A percentile compares a stretch with the other conserved stretches of the same genome.
phyloP scores from a whole-genome alignment of 2,329 filamentous ascomycete genomes.

The Pseudocercospora musae region DNA sequence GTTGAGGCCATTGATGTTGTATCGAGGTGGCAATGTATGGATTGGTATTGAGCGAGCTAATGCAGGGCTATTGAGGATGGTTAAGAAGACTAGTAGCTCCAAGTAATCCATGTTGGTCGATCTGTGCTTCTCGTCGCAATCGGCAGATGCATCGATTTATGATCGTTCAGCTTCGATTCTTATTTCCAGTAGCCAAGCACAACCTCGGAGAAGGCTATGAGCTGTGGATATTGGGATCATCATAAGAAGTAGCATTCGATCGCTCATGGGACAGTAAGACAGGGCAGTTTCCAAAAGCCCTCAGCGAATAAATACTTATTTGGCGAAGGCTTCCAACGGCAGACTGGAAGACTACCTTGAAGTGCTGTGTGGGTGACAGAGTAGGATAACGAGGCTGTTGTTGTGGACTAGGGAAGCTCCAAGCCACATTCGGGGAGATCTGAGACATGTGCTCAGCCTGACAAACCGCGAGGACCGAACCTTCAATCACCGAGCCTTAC shows the following conservation, averaged over 20 bases:
- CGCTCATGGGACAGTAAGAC: background rate
- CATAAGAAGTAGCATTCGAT: background rate
- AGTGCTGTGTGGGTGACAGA: background rate
- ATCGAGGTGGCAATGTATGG: background rate
- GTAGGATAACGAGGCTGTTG: background rate
- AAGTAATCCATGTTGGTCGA: background rate
- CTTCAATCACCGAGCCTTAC: too few species aligned
- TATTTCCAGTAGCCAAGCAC: background rate
- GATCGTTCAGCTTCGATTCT: background rate
- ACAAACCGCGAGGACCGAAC: background rate
- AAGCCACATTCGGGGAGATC: background rate
- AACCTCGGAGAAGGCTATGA: background rate
- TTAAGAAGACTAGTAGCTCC: background rate
- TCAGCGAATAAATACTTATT: background rate
- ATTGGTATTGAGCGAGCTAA: background rate
- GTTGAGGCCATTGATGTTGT: slow-evolving; percentile 16
- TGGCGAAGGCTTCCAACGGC: background rate
- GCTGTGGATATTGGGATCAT: background rate
- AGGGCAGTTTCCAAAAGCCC: background rate
- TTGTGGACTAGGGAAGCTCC: background rate
- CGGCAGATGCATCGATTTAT: background rate
- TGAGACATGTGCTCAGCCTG: background rate
- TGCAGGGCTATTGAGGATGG: background rate
- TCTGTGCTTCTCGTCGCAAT: too few species aligned
- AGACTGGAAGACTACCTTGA: background rate